These are phyloP conservation scores for Pichia manshurica DNA, from an alignment of 805 yeast species.

Conservation along the genomic window DNA sequence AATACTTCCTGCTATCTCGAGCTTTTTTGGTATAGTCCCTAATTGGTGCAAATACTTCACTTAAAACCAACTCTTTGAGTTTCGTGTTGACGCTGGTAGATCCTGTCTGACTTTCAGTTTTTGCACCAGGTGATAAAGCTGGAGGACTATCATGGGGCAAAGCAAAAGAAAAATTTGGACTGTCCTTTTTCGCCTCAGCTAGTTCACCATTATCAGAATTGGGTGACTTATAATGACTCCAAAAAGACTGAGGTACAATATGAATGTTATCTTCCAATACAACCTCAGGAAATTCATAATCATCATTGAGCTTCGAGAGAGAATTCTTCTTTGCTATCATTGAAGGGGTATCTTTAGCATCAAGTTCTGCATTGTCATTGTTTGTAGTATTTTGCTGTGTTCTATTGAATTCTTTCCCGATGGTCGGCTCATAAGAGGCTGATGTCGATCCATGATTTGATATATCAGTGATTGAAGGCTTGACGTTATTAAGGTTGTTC, in stretches of 20 bases:
- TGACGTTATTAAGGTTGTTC: neutral
- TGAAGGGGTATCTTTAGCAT: neutral
- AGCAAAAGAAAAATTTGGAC: neutral
- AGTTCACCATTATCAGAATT: neutral
- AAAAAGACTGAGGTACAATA: conserved; percentile 77
- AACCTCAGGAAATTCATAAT: conserved; percentile 60
- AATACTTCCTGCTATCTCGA: conserved; percentile 6
- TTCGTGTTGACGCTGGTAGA: conserved; percentile 68
- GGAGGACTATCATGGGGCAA: neutral
- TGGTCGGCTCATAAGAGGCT: neutral
- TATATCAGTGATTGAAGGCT: neutral
- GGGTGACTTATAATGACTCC: conserved; percentile 44
- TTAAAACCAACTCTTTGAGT: conserved; percentile 61
- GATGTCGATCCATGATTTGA: too few relatives aligned
- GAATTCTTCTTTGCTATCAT: neutral
- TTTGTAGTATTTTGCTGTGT: neutral
- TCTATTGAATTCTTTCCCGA: neutral
- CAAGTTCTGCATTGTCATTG: neutral
- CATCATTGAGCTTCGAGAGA: conserved; percentile 8
- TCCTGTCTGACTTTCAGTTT: conserved; percentile 32
- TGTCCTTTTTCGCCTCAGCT: neutral
- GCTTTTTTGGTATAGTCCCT: conserved; percentile 27
- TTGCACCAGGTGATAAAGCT: neutral
- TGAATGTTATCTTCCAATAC: conserved; percentile 86
- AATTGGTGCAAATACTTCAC: conserved; percentile 64